Evolutionary conservation across 345 rosid genomes (phyloP).

Genomic region (Camelina laxa): DNA sequence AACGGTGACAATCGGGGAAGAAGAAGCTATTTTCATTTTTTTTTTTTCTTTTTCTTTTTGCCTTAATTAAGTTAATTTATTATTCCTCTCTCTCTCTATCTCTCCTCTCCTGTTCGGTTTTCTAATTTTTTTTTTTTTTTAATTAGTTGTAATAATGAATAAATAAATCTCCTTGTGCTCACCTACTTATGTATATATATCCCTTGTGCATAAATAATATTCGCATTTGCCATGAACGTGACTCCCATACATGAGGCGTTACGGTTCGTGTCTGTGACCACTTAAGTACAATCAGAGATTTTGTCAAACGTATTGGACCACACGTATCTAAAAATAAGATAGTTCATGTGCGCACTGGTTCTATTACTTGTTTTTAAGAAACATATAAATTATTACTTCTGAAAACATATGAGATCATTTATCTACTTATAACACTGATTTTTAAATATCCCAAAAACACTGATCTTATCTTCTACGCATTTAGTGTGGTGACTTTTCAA

Average conservation of each 20-base stretch:
- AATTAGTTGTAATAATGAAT: too few species aligned
- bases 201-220: neutral
- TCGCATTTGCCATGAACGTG: neutral
- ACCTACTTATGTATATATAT: slow-evolving; percentile 16
- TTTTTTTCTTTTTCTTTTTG: slow-evolving; percentile 14
- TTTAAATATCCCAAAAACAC: too few species aligned
- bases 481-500: too few species aligned
- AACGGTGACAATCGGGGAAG: slow-evolving; percentile 43
- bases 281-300: neutral
- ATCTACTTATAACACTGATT: too few species aligned
- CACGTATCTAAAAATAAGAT: neutral
- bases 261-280: neutral
- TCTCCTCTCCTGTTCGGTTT: neutral
- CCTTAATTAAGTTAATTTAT: slow-evolving; percentile 4
- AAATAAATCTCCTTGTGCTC: neutral
- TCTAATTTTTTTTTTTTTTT: neutral
- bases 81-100: slow-evolving; percentile 14
- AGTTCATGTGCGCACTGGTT: neutral
- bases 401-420: neutral
- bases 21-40: slow-evolving; percentile 34
- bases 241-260: too few species aligned
- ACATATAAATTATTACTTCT: neutral
- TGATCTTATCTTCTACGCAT: too few species aligned
- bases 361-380: neutral
- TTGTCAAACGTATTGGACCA: neutral